Percentiles rank a stretch among this genome's conserved stretches.
Evolutionary conservation across 2,329 filamentous ascomycete genomes (phyloP).

Genomic region (Alternaria metachromatica): DNA sequence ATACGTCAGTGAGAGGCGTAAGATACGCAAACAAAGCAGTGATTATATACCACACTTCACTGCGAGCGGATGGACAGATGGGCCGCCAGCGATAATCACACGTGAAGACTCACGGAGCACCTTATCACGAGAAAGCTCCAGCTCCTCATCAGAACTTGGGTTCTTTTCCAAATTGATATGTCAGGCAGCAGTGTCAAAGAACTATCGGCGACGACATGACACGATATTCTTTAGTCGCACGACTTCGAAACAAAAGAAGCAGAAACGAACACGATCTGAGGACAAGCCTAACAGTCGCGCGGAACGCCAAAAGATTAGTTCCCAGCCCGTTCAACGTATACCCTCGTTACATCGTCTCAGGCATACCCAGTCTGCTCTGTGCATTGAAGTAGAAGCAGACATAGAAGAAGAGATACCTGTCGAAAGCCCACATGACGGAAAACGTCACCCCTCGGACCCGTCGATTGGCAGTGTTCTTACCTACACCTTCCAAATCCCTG

Average conservation of each 20-base stretch:
- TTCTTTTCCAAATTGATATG: conserved; percentile 20
- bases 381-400: neutral
- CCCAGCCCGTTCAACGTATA: conserved; percentile 12
- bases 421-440: neutral
- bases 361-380: conserved; percentile 13
- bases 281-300: neutral
- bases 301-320: neutral
- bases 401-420: conserved; percentile 1
- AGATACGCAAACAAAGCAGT: neutral
- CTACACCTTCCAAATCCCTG: conserved; percentile 13
- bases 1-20: conserved; percentile 8
- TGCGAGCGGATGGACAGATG: conserved; percentile 6
- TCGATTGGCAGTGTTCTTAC: conserved; percentile 14
- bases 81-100: neutral
- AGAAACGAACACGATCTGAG: neutral
- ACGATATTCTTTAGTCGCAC: conserved; percentile 4
- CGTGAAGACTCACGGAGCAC: neutral
- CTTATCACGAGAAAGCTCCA: conserved; percentile 4
- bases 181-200: conserved; percentile 14
- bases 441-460: conserved; percentile 18
- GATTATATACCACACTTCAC: neutral
- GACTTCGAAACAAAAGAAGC: neutral
- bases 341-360: conserved; percentile 15
- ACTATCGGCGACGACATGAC: conserved; percentile 6
- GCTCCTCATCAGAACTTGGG: conserved; percentile 7